A percentile compares a stretch with the other conserved stretches of the same genome.
Evolutionary conservation across 352 stramenopile genomes (phyloP).

Genomic region (Globisporangium cylindrosporum): DNA sequence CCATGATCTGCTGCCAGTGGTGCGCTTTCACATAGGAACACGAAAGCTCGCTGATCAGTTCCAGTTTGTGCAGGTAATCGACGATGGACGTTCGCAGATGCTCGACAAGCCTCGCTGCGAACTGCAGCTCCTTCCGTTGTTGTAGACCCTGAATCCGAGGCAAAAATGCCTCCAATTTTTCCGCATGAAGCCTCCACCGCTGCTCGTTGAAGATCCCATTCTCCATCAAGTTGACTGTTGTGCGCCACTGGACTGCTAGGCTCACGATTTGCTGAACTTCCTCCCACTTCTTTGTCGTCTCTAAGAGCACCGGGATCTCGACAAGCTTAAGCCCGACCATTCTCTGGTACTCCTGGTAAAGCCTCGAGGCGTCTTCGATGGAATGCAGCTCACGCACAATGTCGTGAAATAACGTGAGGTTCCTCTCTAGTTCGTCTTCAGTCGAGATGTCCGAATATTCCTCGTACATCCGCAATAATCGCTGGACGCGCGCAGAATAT

Average conservation of each 20-base stretch:
- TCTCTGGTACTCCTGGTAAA: slow-evolving; percentile 73
- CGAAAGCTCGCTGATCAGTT: slow-evolving; percentile 48
- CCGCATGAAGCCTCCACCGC: slow-evolving; percentile 42
- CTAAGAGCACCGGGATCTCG: slow-evolving; percentile 44
- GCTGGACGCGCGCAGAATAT: slow-evolving; percentile 48
- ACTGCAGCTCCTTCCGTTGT: slow-evolving; percentile 21
- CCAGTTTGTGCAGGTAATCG: slow-evolving; percentile 45
- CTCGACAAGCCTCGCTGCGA: slow-evolving; percentile 40
- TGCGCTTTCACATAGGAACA: slow-evolving; percentile 48
- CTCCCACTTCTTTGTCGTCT: slow-evolving; percentile 43
- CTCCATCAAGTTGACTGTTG: slow-evolving; percentile 47
- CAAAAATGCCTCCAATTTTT: slow-evolving; percentile 36
- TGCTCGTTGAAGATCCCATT: slow-evolving; percentile 67
- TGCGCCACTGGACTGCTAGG: slow-evolving; percentile 48
- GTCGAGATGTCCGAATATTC: slow-evolving; percentile 41
- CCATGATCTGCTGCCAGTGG: slow-evolving; percentile 63
- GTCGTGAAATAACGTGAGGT: slow-evolving; percentile 49
- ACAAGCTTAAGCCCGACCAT: slow-evolving; percentile 66
- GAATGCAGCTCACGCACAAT: slow-evolving; percentile 38
- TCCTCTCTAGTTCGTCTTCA: slow-evolving; percentile 58
- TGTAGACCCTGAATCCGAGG: slow-evolving; percentile 33
- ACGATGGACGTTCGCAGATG: slow-evolving; percentile 30
- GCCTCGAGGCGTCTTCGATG: slow-evolving; percentile 46
- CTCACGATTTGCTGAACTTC: slow-evolving; percentile 58
- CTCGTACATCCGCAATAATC: slow-evolving; percentile 48